phyloP scores from a whole-genome alignment of 1,139 yeast species.

The Candida sanyaensis region DNA sequence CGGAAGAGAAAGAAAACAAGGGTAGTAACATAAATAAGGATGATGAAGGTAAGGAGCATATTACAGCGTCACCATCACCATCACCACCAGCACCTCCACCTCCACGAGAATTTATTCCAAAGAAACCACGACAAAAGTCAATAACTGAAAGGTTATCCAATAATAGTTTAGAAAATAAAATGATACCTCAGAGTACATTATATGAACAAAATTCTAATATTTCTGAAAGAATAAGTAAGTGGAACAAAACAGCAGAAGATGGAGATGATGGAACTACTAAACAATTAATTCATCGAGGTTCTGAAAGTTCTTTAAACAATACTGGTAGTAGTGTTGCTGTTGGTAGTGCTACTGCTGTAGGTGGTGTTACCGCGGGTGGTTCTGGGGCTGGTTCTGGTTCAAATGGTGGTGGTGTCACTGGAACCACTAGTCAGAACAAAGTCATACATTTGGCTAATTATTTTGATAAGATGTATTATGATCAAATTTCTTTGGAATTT shows the following conservation, averaged over 20 bases:
- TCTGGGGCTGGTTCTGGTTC: too few relatives aligned
- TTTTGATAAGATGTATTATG: slow-evolving; percentile 78
- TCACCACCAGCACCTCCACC: not conserved
- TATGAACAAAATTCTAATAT: slow-evolving; percentile 15
- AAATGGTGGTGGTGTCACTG: too few relatives aligned
- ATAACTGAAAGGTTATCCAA: slow-evolving; percentile 8
- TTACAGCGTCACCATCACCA: not conserved
- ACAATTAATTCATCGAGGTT: slow-evolving; percentile 11
- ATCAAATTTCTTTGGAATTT: slow-evolving; percentile 80
- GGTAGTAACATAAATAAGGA: slow-evolving; percentile 19
- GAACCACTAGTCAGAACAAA: slow-evolving; percentile 21
- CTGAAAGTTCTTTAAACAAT: slow-evolving; percentile 11
- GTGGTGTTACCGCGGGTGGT: too few relatives aligned
- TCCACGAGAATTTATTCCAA: slow-evolving; percentile 9
- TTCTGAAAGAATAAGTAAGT: slow-evolving; percentile 16
- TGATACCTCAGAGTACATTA: slow-evolving; percentile 12
- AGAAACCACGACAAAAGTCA: slow-evolving; percentile 7
- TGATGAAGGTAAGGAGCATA: not conserved
- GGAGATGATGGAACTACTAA: not conserved
- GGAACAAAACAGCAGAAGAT: slow-evolving; percentile 15
- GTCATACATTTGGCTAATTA: slow-evolving; percentile 68
- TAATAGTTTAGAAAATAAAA: slow-evolving; percentile 13
- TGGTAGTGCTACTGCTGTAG: slow-evolving; percentile 13
- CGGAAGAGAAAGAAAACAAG: slow-evolving; percentile 6
- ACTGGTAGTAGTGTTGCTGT: too few relatives aligned